phyloP scores from a whole-genome alignment of 2,329 filamentous ascomycete species.

The Monosporascus sp. region DNA sequence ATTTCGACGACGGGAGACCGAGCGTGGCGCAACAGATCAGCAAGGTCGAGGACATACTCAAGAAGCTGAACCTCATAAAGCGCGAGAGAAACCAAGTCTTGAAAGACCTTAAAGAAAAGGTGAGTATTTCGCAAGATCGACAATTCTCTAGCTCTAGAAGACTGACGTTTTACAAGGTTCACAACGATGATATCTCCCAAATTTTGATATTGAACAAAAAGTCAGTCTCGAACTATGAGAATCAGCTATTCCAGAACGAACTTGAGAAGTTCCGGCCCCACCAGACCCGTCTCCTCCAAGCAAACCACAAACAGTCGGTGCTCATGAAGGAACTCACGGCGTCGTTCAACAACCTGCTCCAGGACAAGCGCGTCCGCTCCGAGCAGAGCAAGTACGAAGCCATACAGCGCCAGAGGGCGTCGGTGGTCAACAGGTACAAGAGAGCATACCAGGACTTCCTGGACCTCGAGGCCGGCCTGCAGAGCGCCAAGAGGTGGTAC shows the following conservation, averaged over 20 bases:
- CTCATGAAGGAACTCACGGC: slow-evolving; percentile 92
- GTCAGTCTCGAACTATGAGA: slow-evolving; percentile 85
- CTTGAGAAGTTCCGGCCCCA: slow-evolving; percentile 96
- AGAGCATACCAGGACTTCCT: slow-evolving; percentile 89
- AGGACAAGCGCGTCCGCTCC: slow-evolving; percentile 87
- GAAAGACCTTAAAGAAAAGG: slow-evolving; percentile 97
- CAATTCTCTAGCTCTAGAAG: slow-evolving; percentile 13
- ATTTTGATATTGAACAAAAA: slow-evolving; percentile 98
- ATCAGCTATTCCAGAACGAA: slow-evolving; percentile 87
- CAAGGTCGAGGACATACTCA: slow-evolving; percentile 82
- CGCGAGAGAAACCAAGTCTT: slow-evolving; percentile 85
- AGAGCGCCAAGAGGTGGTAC: slow-evolving; percentile 89
- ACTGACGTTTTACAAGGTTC: slow-evolving; percentile 55
- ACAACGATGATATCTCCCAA: slow-evolving; percentile 95
- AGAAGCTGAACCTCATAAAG: slow-evolving; percentile 89
- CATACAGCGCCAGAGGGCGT: slow-evolving; percentile 75
- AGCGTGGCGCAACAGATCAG: slow-evolving; percentile 87
- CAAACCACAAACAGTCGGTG: slow-evolving; percentile 90
- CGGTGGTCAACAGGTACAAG: slow-evolving; percentile 82
- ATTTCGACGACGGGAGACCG: slow-evolving; percentile 74
- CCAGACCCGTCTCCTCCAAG: slow-evolving; percentile 84
- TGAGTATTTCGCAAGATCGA: slow-evolving; percentile 34
- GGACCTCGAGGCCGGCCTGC: slow-evolving; percentile 78
- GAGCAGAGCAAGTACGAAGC: slow-evolving; percentile 94
- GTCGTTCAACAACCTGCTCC: slow-evolving; percentile 79